These are phyloP conservation scores for Beauveria varroae DNA, from an alignment of 2,329 filamentous ascomycete species.

Conservation along the genomic window DNA sequence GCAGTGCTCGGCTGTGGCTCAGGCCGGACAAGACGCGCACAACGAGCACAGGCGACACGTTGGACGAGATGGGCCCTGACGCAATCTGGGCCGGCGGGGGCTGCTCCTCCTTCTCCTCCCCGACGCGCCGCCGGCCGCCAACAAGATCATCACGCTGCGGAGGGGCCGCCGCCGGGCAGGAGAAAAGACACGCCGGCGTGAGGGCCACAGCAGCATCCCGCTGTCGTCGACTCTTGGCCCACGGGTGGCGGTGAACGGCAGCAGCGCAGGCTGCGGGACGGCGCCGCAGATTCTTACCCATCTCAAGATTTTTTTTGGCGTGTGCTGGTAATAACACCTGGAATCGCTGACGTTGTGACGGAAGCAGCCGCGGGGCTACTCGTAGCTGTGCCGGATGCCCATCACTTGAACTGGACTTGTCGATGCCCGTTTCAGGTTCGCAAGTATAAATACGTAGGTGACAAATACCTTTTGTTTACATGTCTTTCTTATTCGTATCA, in stretches of 20 bases:
- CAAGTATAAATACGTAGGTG: background rate
- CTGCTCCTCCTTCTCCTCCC: background rate
- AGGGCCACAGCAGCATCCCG: background rate
- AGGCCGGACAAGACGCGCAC: slow-evolving; percentile 13
- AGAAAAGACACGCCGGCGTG: background rate
- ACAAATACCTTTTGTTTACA: background rate
- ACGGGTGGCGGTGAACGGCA: background rate
- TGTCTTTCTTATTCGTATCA: background rate
- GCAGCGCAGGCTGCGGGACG: slow-evolving; percentile 9
- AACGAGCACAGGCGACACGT: slow-evolving; percentile 13
- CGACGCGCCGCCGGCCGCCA: background rate
- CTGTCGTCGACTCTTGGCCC: slow-evolving; percentile 11
- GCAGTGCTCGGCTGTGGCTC: slow-evolving; percentile 13
- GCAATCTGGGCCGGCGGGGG: slow-evolving; percentile 10
- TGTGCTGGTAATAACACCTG: slow-evolving; percentile 1
- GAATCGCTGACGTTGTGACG: background rate
- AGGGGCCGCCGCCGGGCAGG: background rate
- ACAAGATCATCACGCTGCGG: slow-evolving; percentile 9
- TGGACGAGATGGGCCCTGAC: slow-evolving; percentile 12
- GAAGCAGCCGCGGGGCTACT: no score
- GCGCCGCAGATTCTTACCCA: slow-evolving; percentile 13
- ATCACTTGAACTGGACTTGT: no score
- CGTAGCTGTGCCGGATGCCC: background rate
- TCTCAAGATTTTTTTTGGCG: slow-evolving; percentile 11
- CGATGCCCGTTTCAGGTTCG: no score